These are phyloP conservation scores for Przewalskia tangutica DNA, from an alignment of 257 asterid genomes.

Conservation along the genomic window DNA sequence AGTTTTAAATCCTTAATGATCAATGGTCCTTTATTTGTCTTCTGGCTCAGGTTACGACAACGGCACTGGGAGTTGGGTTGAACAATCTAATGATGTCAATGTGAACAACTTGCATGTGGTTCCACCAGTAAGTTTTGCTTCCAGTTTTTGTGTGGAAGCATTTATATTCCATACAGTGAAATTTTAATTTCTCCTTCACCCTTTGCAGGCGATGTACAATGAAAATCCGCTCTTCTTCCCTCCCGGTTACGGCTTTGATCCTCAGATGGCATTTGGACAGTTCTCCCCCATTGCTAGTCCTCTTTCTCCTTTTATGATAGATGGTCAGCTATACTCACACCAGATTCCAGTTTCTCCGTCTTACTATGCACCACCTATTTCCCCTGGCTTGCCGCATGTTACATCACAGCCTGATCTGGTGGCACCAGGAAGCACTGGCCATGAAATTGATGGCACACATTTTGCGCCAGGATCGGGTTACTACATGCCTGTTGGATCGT, in stretches of 20 bases:
- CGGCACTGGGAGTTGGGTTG: conserved; percentile 68
- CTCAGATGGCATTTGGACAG: conserved; percentile 94
- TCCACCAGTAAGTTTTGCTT: conserved; percentile 60
- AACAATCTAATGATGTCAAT: conserved; percentile 63
- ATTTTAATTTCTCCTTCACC: conserved; percentile 17
- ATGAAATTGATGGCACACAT: conserved; percentile 63
- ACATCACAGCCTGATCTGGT: conserved; percentile 66
- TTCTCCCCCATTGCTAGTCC: conserved; percentile 85
- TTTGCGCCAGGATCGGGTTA: conserved; percentile 81
- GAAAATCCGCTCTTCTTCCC: conserved; percentile 65
- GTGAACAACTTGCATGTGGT: conserved; percentile 77
- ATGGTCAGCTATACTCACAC: conserved; percentile 88
- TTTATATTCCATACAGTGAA: conserved; percentile 6
- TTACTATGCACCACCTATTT: conserved; percentile 66
- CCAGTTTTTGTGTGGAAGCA: not conserved
- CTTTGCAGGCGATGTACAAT: conserved; percentile 77
- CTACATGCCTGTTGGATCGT: conserved; percentile 81
- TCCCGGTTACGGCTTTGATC: conserved; percentile 79
- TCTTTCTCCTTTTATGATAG: conserved; percentile 79
- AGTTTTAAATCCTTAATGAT: not conserved
- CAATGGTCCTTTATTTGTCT: conserved; percentile 13
- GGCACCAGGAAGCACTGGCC: conserved; percentile 64
- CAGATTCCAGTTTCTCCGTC: conserved; percentile 69
- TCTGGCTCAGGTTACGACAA: conserved; percentile 64
- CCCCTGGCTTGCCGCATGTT: conserved; percentile 82